Base-by-base conservation (phyloP, 164 flowering plant genomes). In the Berberis thunbergii region DNA sequence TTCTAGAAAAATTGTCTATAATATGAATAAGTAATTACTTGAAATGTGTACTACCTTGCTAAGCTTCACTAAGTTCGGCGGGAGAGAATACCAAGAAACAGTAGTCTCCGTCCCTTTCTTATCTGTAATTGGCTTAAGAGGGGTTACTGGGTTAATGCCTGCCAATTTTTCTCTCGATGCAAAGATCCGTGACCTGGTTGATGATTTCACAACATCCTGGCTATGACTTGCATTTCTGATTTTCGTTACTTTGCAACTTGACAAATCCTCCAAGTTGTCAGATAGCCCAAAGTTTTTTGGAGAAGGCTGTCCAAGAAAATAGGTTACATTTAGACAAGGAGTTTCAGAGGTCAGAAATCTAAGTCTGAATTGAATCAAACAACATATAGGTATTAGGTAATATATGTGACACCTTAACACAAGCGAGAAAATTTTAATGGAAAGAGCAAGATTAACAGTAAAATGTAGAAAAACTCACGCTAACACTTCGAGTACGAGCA, bases 21-120 rank as follows among this genome's bases (percentile, higher is more conserved):
- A 55, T 50, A 48, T 54, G 42, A 46, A 56, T 62, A 10, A 0
- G 2, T 43, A 49, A 43, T n/a, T n/a, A 61, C 57, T 38, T 38
- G 43, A 45, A 42, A 70, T 38, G 8, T 45, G 26, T 7, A 43
- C 6, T 44, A 86, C 91, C 87, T 84, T 81, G 54, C 88, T 86
- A 62, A 76, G 80, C 45, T 78, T 73, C 54, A 68, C 72, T 48
- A 84, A 53, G 52, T 38, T 75, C 49, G 78, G 38, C 4, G 92
- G 83, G 38, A 84, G 81, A n/a, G 80, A 73, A 63, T 56, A 64
- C 81, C 84, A 84, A 4, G 58, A 45, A 4, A 77, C 73, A 43
- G 45, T 57, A 50, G 65, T 66, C 72, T 74, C 84, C 61, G 69
- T 65, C 65, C 63, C 49, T 52, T 62, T 80, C 46, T 61, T 65